Base-by-base conservation (phyloP, 1,284 basidiomycete species). In the Peniophora sp. region DNA sequence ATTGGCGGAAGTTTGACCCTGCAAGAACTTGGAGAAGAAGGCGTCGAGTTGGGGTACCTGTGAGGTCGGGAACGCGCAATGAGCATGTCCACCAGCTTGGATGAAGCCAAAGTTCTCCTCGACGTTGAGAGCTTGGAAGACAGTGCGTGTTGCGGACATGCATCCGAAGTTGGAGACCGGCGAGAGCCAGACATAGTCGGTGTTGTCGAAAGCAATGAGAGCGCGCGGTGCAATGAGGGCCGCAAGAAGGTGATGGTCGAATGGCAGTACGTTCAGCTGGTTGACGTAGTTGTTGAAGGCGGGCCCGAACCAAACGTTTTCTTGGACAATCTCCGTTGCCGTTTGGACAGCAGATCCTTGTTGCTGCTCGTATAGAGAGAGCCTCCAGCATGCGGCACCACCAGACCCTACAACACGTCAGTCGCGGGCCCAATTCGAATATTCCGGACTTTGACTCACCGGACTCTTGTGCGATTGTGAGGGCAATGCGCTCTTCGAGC, bases 381-480 rank as follows among this genome's bases (percentile, higher is more conserved):
- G 65, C 24, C 78, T 70, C 78, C 77, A 79, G 64, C 73, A 76
- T n/a, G 72, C 72, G 36, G 71, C 71, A 15, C 77, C 78, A 36
- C 78, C 78, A 9, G 75, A 76, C 20, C 27, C 27, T 32, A 32
- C 27, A 32, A 5, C 5, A 12, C 27, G 12, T 32, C 12, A 32
- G 27, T 32, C 12, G n/a, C n/a, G n/a, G n/a, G n/a, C n/a, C n/a
- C n/a, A n/a, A n/a, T n/a, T n/a, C n/a, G n/a, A n/a, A n/a, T n/a
- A n/a, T n/a, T n/a, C n/a, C n/a, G n/a, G n/a, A n/a, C n/a, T n/a
- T n/a, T n/a, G n/a, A n/a, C n/a, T n/a, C n/a, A 32, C 78, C 77
- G 14, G 76, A 78, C 60, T 79, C 77, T 60, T 79, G 75, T 11
- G 76, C 75, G 57, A 80, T 75, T 12, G 76, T 79, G 52, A 79